Evolutionary conservation across 768 basidiomycete genomes (phyloP).

Genomic region (Rhizopogon vinicolor): DNA sequence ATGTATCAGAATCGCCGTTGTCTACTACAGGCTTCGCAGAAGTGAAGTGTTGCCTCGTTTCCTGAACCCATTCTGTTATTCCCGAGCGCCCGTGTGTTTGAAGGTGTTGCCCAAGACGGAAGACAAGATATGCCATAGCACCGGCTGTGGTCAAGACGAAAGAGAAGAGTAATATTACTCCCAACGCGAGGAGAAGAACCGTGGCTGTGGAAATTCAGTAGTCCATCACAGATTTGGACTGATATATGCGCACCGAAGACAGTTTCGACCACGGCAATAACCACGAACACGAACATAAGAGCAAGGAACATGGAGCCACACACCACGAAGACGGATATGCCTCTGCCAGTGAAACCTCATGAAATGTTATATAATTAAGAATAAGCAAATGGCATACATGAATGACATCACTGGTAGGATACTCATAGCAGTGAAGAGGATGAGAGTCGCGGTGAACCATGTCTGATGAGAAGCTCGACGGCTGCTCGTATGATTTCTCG

Average conservation of each 20-base stretch:
- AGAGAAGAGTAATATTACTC: slow-evolving; percentile 29
- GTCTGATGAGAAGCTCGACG: slow-evolving; percentile 25
- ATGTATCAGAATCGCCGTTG: slow-evolving; percentile 21
- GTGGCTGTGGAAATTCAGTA: slow-evolving; percentile 22
- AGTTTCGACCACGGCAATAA: slow-evolving; percentile 26
- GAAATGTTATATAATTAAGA: slow-evolving; percentile 5
- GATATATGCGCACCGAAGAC: slow-evolving; percentile 18
- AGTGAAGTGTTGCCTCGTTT: slow-evolving; percentile 19
- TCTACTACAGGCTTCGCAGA: slow-evolving; percentile 16
- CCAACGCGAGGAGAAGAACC: slow-evolving; percentile 27
- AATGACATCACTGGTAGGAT: slow-evolving; percentile 31
- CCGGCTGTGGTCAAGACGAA: slow-evolving; percentile 27
- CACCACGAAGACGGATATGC: slow-evolving; percentile 31
- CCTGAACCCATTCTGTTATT: slow-evolving; percentile 24
- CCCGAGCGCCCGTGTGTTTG: slow-evolving; percentile 29
- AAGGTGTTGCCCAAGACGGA: slow-evolving; percentile 30
- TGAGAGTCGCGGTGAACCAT: slow-evolving; percentile 22
- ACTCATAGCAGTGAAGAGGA: slow-evolving; percentile 34
- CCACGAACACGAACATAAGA: slow-evolving; percentile 27
- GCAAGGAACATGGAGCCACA: slow-evolving; percentile 34
- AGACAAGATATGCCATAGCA: slow-evolving; percentile 26
- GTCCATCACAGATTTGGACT: not conserved
- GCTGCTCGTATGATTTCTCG: not conserved
- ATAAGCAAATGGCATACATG: slow-evolving; percentile 27
- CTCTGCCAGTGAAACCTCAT: slow-evolving; percentile 9